These are phyloP conservation scores for Straminergon stramineum DNA, from an alignment of 225 moss, liverwort and hornwort genomes.

Conservation along the genomic window DNA sequence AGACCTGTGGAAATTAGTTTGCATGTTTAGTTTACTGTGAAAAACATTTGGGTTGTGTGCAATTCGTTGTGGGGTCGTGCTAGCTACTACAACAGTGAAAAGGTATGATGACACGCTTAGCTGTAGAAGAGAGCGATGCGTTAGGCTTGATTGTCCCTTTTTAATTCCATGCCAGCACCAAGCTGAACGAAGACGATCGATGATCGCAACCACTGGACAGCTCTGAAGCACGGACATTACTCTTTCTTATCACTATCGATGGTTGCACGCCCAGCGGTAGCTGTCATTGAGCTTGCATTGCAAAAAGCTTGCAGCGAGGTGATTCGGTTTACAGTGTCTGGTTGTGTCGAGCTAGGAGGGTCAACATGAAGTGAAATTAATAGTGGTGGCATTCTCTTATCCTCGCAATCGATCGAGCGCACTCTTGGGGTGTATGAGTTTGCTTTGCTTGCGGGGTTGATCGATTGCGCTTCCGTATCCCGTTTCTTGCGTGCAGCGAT, in stretches of 20 bases:
- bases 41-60: neutral
- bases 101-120: neutral
- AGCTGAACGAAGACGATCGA: neutral
- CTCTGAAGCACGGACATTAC: neutral
- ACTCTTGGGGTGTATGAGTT: neutral
- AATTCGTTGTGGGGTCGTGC: neutral
- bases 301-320: neutral
- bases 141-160: neutral
- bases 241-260: neutral
- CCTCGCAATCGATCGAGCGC: neutral
- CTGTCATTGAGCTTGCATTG: neutral
- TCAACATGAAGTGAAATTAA: neutral
- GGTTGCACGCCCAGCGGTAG: neutral
- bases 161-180: neutral
- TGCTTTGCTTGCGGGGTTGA: neutral
- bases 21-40: neutral
- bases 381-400: neutral
- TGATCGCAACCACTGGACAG: neutral
- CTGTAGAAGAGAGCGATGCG: neutral
- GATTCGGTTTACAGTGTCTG: neutral
- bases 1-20: neutral
- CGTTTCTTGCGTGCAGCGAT: neutral
- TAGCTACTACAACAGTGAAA: neutral
- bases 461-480: neutral
- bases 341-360: neutral